Base-by-base conservation (phyloP, 179 eudicot species). In the Silene noctiflora region DNA sequence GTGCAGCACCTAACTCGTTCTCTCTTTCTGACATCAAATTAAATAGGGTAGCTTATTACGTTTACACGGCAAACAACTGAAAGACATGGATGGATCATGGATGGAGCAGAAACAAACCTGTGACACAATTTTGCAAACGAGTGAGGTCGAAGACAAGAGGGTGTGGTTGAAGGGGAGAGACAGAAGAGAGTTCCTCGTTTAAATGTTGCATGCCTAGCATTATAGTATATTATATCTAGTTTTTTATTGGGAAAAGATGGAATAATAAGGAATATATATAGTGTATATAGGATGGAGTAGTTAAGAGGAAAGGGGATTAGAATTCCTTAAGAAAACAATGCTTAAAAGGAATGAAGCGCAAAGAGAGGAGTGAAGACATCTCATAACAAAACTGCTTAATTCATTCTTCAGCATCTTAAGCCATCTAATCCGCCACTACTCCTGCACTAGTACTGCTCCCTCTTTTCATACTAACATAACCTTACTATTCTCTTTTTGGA, bases 121-220 rank as follows among this genome's bases (percentile, higher is more conserved):
- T 89, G 84, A 96, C 90, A 64, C 84, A 88, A 83, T 90, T 86
- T 65, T 89, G 96, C 78, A 93, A 77, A 33, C 83, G 87, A 73
- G 86, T 85, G 79, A 91, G 91, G 85, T 93, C 97, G 13, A 87
- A 81, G 46, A 87, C 87, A 73, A 91, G 20, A 67, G 97, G 94
- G 79, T 89, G 89, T 3, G 89, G 78, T 75, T 84, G 87, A 85
- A 85, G 48, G 77, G 87, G 76, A 62, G 80, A 48, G 55, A 79
- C 64, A 33, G 51, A 76, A 64, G 48, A 59, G 59, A 73, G n/a
- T 10, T 74, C 67, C 78, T 79, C 77, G 9, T 63, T 76, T 74
- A 79, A 58, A 53, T 79, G 86, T 19, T 83, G 82, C 22, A 80
- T 62, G 29, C 83, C 82, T 78, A 75, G 31, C 90, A 55, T 75